Base-by-base conservation (phyloP, 768 basidiomycete genomes). In the Boletus subcaerulescens region DNA sequence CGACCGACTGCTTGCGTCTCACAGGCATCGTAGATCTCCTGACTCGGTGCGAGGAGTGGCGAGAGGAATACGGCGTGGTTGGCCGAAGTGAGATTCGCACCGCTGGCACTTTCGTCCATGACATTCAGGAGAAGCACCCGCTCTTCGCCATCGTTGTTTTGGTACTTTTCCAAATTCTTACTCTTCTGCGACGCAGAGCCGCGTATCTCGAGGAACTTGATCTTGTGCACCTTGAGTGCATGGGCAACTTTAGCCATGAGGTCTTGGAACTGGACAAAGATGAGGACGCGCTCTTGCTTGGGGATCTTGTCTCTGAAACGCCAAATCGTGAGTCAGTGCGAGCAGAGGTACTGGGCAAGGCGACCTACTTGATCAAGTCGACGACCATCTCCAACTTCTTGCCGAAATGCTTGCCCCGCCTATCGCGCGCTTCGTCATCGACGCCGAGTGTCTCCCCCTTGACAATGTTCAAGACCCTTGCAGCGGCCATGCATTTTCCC, bases 241-340 rank as follows among this genome's bases (percentile, higher is more conserved):
- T 93, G 89, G 9, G 85, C 84, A 31, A 97, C 90, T 70, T 96
- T 97, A 66, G 85, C 85, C 82, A 90, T 92, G 55, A 98, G 79
- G 72, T 97, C 94, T 6, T 84, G 86, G 79, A 95, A 98, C 66
- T 98, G 95, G n/a, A 96, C 90, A 73, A 98, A 98, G 57, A 98
- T 82, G 42, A 98, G 81, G 17, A 94, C 82, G 9, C 91, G 86
- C 62, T 97, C 92, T 20, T 86, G 76, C 60, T 83, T 82, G 11
- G 87, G 84, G 45, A 93, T 80, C 40, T 76, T 73, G 53, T 82
- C 81, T 65, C 89, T 92, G 64, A 22, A 48, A n/a, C 24, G 10
- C 8, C 38, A 48, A 46, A 40, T 2, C 5, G 18, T 33, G 31
- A 32, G 38, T 53, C 2, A 52, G 33, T 40, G 35, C 26, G 45